A percentile compares a stretch with the other conserved stretches of the same genome.
Evolutionary conservation across 495 filamentous ascomycete genomes (phyloP).

Genomic region (Collariella sp.): DNA sequence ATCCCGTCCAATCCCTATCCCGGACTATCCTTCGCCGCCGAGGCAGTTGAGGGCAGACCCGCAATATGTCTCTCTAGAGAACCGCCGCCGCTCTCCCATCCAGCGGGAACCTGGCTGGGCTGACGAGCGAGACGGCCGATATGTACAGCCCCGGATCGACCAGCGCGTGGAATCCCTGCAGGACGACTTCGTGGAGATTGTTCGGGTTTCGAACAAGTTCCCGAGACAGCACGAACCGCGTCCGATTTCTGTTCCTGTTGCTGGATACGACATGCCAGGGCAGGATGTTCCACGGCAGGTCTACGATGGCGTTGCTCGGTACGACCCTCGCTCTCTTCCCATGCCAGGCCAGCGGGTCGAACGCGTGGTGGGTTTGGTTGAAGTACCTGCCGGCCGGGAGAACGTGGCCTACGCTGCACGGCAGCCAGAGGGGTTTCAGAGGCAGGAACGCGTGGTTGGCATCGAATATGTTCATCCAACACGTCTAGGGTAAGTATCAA

Average conservation of each 20-base stretch:
- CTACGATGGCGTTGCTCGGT: background rate
- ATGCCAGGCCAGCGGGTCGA: slow-evolving; percentile 2
- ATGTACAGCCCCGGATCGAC: background rate
- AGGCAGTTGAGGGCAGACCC: slow-evolving; percentile 3
- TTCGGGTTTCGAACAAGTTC: slow-evolving; percentile 26
- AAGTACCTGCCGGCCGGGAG: background rate
- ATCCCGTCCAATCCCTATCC: slow-evolving; percentile 20
- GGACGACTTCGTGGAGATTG: slow-evolving; percentile 19
- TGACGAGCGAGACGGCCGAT: slow-evolving; percentile 1
- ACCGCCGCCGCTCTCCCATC: background rate
- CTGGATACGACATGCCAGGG: background rate
- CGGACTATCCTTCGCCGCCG: slow-evolving; percentile 5
- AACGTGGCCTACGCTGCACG: background rate
- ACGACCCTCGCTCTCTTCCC: background rate
- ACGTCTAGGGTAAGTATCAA: slow-evolving; percentile 5
- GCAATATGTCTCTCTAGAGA: background rate
- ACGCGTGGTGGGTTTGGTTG: slow-evolving; percentile 9
- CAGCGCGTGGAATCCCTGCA: slow-evolving; percentile 8
- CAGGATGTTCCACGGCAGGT: background rate
- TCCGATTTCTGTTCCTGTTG: background rate
- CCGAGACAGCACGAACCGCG: slow-evolving; percentile 22
- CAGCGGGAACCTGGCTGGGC: background rate
- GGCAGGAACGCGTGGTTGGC: slow-evolving; percentile 23
- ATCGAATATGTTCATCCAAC: slow-evolving; percentile 13
- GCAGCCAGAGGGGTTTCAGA: slow-evolving; percentile 1